These are phyloP conservation scores for Plectranthus barbatus DNA, from an alignment of 257 asterid species.

Conservation along the genomic window DNA sequence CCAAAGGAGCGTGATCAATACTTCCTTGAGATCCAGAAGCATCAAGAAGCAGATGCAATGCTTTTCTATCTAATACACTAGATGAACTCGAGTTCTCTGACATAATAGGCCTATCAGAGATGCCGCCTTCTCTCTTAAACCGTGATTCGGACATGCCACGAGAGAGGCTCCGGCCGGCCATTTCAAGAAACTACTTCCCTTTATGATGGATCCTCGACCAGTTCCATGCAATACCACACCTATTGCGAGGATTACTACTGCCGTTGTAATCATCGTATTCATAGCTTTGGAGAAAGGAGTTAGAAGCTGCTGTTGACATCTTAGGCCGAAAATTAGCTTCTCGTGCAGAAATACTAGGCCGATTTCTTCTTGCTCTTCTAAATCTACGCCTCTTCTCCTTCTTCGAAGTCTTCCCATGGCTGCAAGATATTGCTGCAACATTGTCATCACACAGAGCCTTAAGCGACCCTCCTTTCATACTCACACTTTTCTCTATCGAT, in stretches of 20 bases:
- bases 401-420: conserved; percentile 11
- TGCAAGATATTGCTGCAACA: neutral
- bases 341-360: conserved; percentile 54
- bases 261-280: conserved; percentile 25
- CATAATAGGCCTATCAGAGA: conserved; percentile 34
- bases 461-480: conserved; percentile 27
- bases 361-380: conserved; percentile 23
- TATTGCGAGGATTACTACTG: conserved; percentile 44
- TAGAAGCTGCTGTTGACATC: conserved; percentile 39
- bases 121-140: conserved; percentile 26
- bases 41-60: conserved; percentile 69
- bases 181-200: conserved; percentile 71
- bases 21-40: conserved; percentile 68
- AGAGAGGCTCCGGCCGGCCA: conserved; percentile 74
- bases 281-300: conserved; percentile 40
- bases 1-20: conserved; percentile 44
- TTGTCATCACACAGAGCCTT: conserved; percentile 29
- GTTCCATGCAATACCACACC: conserved; percentile 83
- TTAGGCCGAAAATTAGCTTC: too few relatives aligned
- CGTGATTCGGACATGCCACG: conserved; percentile 41
- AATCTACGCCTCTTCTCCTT: conserved; percentile 54
- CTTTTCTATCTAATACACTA: conserved; percentile 50
- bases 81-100: conserved; percentile 51
- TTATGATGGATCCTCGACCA: conserved; percentile 85
- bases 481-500: neutral